Evolutionary conservation across 768 basidiomycete species (phyloP).

Genomic region (Termitomyces titanicus): DNA sequence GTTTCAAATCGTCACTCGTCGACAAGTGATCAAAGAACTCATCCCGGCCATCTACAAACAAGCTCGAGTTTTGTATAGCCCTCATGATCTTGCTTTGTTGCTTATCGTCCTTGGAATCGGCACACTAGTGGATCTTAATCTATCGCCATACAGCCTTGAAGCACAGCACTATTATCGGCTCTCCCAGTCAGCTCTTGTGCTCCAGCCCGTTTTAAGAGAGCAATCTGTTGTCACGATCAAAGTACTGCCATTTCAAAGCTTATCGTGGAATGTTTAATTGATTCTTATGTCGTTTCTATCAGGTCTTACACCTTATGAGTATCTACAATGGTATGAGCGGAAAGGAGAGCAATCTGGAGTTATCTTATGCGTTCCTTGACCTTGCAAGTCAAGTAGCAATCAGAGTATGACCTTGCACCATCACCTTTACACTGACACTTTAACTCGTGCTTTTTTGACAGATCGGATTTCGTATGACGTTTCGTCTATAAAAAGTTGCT

Average conservation of each 20-base stretch:
- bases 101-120: slow-evolving; percentile 46
- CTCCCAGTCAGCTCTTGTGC: slow-evolving; percentile 40
- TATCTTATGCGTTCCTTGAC: slow-evolving; percentile 42
- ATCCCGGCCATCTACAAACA: slow-evolving; percentile 45
- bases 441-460: slow-evolving; percentile 15
- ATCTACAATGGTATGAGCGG: slow-evolving; percentile 53
- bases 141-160: slow-evolving; percentile 46
- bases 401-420: slow-evolving; percentile 35
- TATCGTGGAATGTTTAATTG: background rate
- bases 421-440: background rate
- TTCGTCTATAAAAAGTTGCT: background rate
- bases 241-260: slow-evolving; percentile 12
- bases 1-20: slow-evolving; percentile 45
- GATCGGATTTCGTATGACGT: slow-evolving; percentile 42
- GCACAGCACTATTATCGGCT: slow-evolving; percentile 50
- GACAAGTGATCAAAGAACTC: slow-evolving; percentile 39
- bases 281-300: background rate
- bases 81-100: slow-evolving; percentile 47
- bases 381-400: slow-evolving; percentile 46
- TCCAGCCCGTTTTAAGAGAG: slow-evolving; percentile 41
- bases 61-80: slow-evolving; percentile 33
- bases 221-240: slow-evolving; percentile 47
- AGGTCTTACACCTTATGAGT: slow-evolving; percentile 50
- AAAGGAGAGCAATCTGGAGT: slow-evolving; percentile 45
- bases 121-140: slow-evolving; percentile 41